phyloP scores from a whole-genome alignment of 495 filamentous ascomycete species.

The Aspergillus cavernicola region DNA sequence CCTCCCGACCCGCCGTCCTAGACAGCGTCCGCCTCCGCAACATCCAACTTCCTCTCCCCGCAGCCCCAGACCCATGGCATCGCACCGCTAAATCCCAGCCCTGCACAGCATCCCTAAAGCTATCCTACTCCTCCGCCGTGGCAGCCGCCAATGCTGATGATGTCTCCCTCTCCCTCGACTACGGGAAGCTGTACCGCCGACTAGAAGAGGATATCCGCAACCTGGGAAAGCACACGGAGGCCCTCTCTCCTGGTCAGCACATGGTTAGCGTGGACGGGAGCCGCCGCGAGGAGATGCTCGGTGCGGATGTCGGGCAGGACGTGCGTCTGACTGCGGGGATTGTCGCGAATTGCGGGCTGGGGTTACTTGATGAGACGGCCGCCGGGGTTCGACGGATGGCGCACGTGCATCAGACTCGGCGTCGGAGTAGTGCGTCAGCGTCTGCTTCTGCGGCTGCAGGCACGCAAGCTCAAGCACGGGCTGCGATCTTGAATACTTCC shows the following conservation, averaged over 20 bases:
- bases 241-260: constrained; percentile 15
- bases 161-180: constrained; percentile 45
- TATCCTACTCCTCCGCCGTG: constrained; percentile 44
- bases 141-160: constrained; percentile 41
- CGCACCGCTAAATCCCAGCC: constrained; percentile 42
- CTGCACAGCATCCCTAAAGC: constrained; percentile 39
- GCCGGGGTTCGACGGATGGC: constrained; percentile 40
- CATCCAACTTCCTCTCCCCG: constrained; percentile 41
- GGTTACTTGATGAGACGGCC: constrained; percentile 40
- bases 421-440: constrained; percentile 26
- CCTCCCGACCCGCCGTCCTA: constrained; percentile 32
- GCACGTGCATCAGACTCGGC: constrained; percentile 30
- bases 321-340: constrained; percentile 37
- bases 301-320: constrained; percentile 30
- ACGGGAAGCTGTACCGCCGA: constrained; percentile 48
- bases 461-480: constrained; percentile 9
- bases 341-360: constrained; percentile 37
- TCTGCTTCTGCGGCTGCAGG: constrained; percentile 1
- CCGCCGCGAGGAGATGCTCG: constrained; percentile 31
- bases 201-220: constrained; percentile 35
- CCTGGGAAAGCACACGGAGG: constrained; percentile 24
- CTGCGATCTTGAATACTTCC: constrained; percentile 4
- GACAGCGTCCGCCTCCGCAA: constrained; percentile 41
- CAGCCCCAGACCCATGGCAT: constrained; percentile 46
- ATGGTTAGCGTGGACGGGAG: constrained; percentile 33